phyloP scores from a whole-genome alignment of 148 eudicot species.

The Silene uniflora region DNA sequence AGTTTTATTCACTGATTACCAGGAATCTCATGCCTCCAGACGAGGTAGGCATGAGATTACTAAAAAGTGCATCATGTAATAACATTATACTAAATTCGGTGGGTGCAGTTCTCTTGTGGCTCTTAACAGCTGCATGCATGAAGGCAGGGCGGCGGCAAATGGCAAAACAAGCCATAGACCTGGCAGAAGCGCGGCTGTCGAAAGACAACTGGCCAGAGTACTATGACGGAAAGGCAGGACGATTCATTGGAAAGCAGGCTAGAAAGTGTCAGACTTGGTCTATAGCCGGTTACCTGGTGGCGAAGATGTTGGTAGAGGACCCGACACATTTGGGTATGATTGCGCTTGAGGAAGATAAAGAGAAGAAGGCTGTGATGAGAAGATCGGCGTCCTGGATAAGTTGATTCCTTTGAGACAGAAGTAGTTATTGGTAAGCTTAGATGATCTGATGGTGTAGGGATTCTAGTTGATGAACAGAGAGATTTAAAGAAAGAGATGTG shows the following conservation, averaged over 20 bases:
- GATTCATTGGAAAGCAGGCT: constrained; percentile 71
- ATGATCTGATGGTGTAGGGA: too few relatives aligned
- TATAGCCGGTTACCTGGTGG: constrained; percentile 73
- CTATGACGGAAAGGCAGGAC: constrained; percentile 73
- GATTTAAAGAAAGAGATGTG: background rate
- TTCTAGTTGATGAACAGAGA: background rate
- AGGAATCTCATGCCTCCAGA: too few relatives aligned
- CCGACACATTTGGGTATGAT: constrained; percentile 76
- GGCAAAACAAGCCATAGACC: constrained; percentile 66
- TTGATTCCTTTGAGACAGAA: constrained; percentile 8
- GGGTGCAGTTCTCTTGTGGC: constrained; percentile 72
- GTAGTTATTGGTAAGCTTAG: too few relatives aligned
- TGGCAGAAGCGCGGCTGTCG: constrained; percentile 53
- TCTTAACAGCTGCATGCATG: constrained; percentile 76
- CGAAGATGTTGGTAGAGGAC: constrained; percentile 81
- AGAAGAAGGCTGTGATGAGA: constrained; percentile 49
- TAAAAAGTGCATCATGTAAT: background rate
- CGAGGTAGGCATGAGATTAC: too few relatives aligned
- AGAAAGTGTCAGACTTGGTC: constrained; percentile 84
- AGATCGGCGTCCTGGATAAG: constrained; percentile 69
- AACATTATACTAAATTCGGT: constrained; percentile 4
- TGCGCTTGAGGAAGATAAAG: constrained; percentile 69
- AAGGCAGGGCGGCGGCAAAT: constrained; percentile 68
- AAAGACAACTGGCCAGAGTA: constrained; percentile 82
- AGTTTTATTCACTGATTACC: too few relatives aligned